Evolutionary conservation across 2,329 filamentous ascomycete species (phyloP).

Genomic region (Aspergillus piperis): DNA sequence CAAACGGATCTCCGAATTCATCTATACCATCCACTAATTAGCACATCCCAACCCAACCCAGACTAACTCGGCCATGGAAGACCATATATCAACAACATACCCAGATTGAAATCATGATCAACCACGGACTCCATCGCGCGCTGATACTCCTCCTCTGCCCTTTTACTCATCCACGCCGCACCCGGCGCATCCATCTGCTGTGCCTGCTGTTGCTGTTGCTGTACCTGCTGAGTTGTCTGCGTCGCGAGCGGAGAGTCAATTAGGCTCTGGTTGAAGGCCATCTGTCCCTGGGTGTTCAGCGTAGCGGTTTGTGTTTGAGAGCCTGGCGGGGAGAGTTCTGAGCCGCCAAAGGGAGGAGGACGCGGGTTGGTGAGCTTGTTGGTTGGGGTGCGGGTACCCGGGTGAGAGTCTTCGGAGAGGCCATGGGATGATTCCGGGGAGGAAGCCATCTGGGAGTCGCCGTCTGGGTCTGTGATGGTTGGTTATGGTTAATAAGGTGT

Average conservation of each 20-base stretch:
- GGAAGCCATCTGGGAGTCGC: conserved; percentile 60
- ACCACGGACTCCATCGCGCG: conserved; percentile 53
- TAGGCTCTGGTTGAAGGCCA: neutral
- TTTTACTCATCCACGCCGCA: conserved; percentile 58
- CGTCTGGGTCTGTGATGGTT: conserved; percentile 49
- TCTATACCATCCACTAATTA: conserved; percentile 27
- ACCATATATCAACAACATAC: conserved; percentile 35
- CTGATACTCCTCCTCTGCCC: conserved; percentile 58
- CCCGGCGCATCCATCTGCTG: conserved; percentile 42
- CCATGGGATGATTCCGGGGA: conserved; percentile 41
- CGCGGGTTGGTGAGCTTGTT: conserved; percentile 27
- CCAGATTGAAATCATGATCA: conserved; percentile 54
- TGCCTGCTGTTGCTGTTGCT: conserved; percentile 12
- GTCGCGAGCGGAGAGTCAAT: neutral
- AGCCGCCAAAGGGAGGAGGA: conserved; percentile 26
- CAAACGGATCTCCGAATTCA: conserved; percentile 50
- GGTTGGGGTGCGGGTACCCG: conserved; percentile 48
- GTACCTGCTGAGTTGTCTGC: conserved; percentile 4
- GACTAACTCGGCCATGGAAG: neutral
- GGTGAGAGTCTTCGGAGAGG: conserved; percentile 41
- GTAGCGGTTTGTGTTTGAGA: conserved; percentile 43
- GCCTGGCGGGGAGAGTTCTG: conserved; percentile 58
- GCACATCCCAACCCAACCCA: neutral
- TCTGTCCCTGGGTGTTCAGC: neutral
- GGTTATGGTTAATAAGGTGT: neutral